Percentiles rank a stretch among this genome's conserved stretches.
Evolutionary conservation across 2,329 filamentous ascomycete species (phyloP).

Genomic region (Aspergillus fischeri): DNA sequence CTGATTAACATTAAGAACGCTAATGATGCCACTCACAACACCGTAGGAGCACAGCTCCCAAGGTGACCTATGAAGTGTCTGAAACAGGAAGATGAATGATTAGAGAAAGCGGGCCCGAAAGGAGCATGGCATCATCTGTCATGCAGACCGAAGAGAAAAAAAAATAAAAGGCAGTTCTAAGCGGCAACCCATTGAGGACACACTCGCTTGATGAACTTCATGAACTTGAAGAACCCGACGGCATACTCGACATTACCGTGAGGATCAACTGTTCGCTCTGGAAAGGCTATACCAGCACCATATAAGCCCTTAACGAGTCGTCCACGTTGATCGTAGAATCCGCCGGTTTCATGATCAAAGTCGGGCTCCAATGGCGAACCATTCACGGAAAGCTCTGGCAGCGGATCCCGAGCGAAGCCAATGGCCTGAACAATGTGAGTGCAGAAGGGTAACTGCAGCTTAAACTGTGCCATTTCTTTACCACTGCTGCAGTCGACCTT

Average conservation of each 20-base stretch:
- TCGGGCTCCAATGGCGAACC: slow-evolving; percentile 22
- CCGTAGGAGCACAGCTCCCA: not conserved
- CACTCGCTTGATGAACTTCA: slow-evolving; percentile 57
- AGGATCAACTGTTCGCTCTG: slow-evolving; percentile 58
- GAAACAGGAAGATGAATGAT: not conserved
- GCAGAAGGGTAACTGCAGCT: slow-evolving; percentile 46
- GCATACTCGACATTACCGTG: slow-evolving; percentile 58
- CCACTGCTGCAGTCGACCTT: slow-evolving; percentile 45
- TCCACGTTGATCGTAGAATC: slow-evolving; percentile 45
- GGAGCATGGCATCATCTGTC: not conserved
- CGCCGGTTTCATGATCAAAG: slow-evolving; percentile 37
- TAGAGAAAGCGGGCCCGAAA: not conserved
- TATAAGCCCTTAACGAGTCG: slow-evolving; percentile 50
- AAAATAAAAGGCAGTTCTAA: not conserved
- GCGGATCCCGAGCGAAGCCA: slow-evolving; percentile 50
- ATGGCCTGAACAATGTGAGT: slow-evolving; percentile 57
- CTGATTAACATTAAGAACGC: not conserved
- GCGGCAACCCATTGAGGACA: slow-evolving; percentile 46
- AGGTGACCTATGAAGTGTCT: not conserved
- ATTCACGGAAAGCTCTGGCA: slow-evolving; percentile 46
- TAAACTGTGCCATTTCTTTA: slow-evolving; percentile 45
- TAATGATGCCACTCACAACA: not conserved
- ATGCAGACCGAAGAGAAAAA: not conserved
- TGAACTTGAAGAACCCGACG: slow-evolving; percentile 64
- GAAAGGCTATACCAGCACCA: slow-evolving; percentile 62